Conservation (phyloP, 2,329 filamentous ascomycete species). For the Fonsecaea nubica region DNA sequence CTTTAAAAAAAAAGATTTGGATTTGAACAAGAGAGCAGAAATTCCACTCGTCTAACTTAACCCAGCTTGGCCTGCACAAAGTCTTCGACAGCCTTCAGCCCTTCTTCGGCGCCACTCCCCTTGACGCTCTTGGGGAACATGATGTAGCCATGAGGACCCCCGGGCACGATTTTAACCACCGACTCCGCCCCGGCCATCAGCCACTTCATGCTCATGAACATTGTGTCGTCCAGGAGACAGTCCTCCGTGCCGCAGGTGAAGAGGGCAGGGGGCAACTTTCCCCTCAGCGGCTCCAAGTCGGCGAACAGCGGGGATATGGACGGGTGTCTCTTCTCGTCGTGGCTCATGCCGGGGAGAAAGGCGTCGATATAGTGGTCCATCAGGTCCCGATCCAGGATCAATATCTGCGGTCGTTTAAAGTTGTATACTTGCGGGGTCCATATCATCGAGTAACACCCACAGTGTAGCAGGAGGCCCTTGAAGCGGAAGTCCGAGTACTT, state of each 20-base stretch:
- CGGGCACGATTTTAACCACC: constrained; percentile 60
- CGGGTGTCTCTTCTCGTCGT: constrained; percentile 53
- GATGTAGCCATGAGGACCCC: constrained; percentile 59
- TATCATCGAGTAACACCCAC: constrained; percentile 59
- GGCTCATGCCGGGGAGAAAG: constrained; percentile 53
- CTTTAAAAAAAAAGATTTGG: constrained; percentile 43
- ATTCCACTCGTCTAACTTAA: constrained; percentile 9
- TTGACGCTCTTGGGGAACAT: constrained; percentile 36
- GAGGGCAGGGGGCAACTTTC: constrained; percentile 58
- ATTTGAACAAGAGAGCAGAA: constrained; percentile 69
- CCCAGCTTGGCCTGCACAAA: constrained; percentile 33
- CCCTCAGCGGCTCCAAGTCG: constrained; percentile 47
- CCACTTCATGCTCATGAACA: constrained; percentile 64
- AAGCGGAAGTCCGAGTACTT: constrained; percentile 50
- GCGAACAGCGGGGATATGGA: constrained; percentile 60
- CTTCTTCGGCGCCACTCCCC: constrained; percentile 35
- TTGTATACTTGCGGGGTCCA: constrained; percentile 53
- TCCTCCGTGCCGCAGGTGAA: constrained; percentile 64
- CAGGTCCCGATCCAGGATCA: constrained; percentile 56
- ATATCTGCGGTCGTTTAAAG: constrained; percentile 44
- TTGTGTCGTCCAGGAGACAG: constrained; percentile 58
- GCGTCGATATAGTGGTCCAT: constrained; percentile 57
- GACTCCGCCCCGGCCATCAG: constrained; percentile 57
- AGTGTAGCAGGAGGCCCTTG: constrained; percentile 60
- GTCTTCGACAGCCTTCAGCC: constrained; percentile 33